Conservation (phyloP, 2,329 filamentous ascomycete species). For the Trichoderma sp. region DNA sequence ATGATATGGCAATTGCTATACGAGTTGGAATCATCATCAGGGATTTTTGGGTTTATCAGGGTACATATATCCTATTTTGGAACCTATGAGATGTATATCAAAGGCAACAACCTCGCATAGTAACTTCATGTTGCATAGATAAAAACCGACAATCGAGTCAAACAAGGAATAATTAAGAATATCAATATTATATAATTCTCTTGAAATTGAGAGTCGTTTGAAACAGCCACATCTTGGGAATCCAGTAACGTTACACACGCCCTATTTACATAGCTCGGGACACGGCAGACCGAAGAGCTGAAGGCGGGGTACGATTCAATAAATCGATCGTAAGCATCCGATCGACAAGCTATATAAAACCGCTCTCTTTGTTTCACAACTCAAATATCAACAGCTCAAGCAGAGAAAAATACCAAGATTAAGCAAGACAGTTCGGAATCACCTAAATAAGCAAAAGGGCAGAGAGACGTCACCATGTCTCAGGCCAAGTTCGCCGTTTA, state of each 20-base stretch:
- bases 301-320: slow-evolving; percentile 8
- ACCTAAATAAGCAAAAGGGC: neutral
- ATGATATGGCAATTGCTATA: neutral
- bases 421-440: no score
- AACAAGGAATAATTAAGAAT: neutral
- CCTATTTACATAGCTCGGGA: neutral
- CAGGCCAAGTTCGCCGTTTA: slow-evolving; percentile 38
- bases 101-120: neutral
- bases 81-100: neutral
- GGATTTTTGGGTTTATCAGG: neutral
- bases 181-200: neutral
- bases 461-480: neutral
- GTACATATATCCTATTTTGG: neutral
- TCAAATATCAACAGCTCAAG: neutral
- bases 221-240: neutral
- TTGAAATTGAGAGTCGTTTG: neutral
- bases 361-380: neutral
- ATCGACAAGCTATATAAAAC: neutral
- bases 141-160: neutral
- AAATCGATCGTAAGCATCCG: neutral
- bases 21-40: neutral
- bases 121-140: neutral
- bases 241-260: slow-evolving; percentile 14
- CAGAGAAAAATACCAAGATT: neutral
- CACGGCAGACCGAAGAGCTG: neutral